phyloP scores from a whole-genome alignment of 768 basidiomycete species.

The Podaxis mareebaensis region DNA sequence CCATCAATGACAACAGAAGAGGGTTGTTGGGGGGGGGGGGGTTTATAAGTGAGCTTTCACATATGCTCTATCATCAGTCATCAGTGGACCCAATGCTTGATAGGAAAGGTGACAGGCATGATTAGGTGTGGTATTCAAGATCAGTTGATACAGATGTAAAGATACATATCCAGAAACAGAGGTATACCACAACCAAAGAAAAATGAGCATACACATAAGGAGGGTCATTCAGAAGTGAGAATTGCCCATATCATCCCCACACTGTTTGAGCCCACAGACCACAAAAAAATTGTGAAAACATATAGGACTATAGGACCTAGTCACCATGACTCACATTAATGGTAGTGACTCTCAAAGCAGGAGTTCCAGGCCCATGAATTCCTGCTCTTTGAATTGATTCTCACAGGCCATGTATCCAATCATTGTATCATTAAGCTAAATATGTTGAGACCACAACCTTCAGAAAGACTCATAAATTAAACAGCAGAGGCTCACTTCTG shows the following conservation, averaged over 20 bases:
- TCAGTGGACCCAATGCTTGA: too few species aligned
- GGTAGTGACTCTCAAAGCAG: background rate
- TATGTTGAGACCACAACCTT: background rate
- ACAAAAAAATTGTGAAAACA: background rate
- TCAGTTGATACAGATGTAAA: too few species aligned
- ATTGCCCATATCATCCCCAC: background rate
- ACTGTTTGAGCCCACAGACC: background rate
- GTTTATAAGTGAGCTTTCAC: background rate
- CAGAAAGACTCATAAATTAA: background rate
- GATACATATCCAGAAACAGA: too few species aligned
- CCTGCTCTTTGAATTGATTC: background rate
- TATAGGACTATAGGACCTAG: background rate
- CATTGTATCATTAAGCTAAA: slow-evolving; percentile 3
- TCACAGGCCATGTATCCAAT: background rate
- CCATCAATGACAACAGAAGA: background rate
- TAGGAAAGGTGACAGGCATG: too few species aligned
- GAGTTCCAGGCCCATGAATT: background rate
- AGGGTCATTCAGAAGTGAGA: background rate
- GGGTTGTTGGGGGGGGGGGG: background rate
- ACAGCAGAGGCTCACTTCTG: background rate
- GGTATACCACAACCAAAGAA: background rate
- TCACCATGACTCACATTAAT: too few species aligned
- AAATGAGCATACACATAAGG: background rate
- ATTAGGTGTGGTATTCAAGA: too few species aligned
- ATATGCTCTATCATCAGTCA: too few species aligned